Evolutionary conservation across 192 early-diverging fungal genomes (phyloP).

Genomic region (Nowakowskiella sp.): DNA sequence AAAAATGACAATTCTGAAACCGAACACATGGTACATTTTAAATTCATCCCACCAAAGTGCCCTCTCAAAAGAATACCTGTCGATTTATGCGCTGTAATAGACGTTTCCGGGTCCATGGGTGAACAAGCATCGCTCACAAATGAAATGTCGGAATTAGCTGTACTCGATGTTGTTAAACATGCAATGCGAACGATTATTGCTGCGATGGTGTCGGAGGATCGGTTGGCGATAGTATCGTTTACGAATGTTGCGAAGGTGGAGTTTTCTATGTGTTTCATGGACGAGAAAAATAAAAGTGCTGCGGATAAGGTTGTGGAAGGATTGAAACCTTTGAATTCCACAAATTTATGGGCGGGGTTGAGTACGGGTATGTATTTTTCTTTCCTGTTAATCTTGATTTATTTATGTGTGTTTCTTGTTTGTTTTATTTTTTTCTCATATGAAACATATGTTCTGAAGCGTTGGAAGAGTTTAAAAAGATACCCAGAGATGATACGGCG

Average conservation of each 20-base stretch:
- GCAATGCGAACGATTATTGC: conserved; percentile 22
- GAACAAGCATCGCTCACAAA: conserved; percentile 3
- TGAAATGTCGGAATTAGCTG: conserved; percentile 18
- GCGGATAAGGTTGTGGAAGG: neutral
- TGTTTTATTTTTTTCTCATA: too few species aligned
- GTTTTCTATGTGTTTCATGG: conserved; percentile 5
- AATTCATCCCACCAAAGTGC: too few species aligned
- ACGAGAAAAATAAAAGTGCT: neutral
- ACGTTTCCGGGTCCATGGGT: conserved; percentile 25
- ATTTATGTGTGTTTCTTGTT: too few species aligned
- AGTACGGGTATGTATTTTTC: conserved; percentile 5
- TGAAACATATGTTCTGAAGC: conserved; percentile 9
- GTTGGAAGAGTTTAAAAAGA: neutral
- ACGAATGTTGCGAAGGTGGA: conserved; percentile 9
- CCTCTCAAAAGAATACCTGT: too few species aligned
- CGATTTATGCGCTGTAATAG: too few species aligned
- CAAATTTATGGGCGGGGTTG: conserved; percentile 21
- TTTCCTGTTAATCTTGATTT: too few species aligned
- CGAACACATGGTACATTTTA: too few species aligned
- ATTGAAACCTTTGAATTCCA: conserved; percentile 1
- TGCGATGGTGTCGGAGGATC: conserved; percentile 12
- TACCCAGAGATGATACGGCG: neutral
- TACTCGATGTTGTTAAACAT: conserved; percentile 30
- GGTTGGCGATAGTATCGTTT: conserved; percentile 24
- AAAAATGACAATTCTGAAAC: too few species aligned